These are phyloP conservation scores for Lactifluus pinguis DNA, from an alignment of 768 basidiomycete genomes.

Conservation along the genomic window DNA sequence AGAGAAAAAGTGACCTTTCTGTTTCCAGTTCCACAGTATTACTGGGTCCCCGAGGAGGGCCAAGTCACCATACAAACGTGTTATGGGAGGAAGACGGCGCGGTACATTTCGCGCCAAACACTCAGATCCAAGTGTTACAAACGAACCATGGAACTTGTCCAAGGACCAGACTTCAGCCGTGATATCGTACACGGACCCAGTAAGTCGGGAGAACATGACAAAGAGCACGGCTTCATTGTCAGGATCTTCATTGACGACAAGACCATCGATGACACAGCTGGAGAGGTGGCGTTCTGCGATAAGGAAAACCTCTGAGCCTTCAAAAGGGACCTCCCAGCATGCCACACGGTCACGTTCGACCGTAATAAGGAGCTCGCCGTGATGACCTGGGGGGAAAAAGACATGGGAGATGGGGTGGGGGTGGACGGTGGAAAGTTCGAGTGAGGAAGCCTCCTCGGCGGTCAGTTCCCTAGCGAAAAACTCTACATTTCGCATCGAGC, in stretches of 20 bases:
- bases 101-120: not conserved
- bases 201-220: slow-evolving; percentile 12
- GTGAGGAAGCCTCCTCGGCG: slow-evolving; percentile 2
- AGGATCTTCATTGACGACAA: slow-evolving; percentile 26
- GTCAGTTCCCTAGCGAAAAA: slow-evolving; percentile 19
- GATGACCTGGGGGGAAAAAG: slow-evolving; percentile 25
- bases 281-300: slow-evolving; percentile 24
- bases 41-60: slow-evolving; percentile 18
- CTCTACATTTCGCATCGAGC: slow-evolving; percentile 19
- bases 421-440: slow-evolving; percentile 11
- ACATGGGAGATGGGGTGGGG: slow-evolving; percentile 23
- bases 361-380: slow-evolving; percentile 27
- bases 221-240: slow-evolving; percentile 22
- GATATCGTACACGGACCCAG: slow-evolving; percentile 2
- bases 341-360: slow-evolving; percentile 23
- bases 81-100: slow-evolving; percentile 9
- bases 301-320: slow-evolving; percentile 26
- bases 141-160: slow-evolving; percentile 28
- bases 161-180: slow-evolving; percentile 22
- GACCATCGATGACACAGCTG: slow-evolving; percentile 20
- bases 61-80: slow-evolving; percentile 15
- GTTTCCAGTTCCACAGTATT: slow-evolving; percentile 17
- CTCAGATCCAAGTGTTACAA: slow-evolving; percentile 13
- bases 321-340: slow-evolving; percentile 31
- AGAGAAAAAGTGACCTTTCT: slow-evolving; percentile 7